These are phyloP conservation scores for Coleophoma crateriformis DNA, from an alignment of 2,329 filamentous ascomycete species.

Conservation along the genomic window DNA sequence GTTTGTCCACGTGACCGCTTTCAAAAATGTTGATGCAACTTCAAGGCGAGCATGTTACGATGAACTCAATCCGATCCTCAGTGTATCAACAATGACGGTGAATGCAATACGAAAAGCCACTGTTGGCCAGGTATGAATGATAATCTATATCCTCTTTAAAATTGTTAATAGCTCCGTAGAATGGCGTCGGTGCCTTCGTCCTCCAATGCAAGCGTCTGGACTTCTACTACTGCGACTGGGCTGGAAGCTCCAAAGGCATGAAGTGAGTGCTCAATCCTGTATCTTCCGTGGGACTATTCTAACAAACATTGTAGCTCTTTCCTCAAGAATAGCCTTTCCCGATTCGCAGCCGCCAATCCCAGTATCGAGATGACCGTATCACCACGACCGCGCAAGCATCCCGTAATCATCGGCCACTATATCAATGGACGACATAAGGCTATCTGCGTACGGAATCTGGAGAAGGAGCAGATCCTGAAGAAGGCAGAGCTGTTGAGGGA, in stretches of 20 bases:
- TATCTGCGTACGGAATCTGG: constrained; percentile 83
- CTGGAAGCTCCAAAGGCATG: constrained; percentile 90
- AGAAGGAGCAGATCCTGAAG: constrained; percentile 71
- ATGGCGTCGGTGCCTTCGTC: constrained; percentile 95
- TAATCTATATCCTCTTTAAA: too few relatives aligned
- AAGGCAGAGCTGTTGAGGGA: constrained; percentile 72
- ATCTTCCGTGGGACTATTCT: background rate
- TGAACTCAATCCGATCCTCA: background rate
- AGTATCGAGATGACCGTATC: constrained; percentile 89
- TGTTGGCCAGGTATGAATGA: constrained; percentile 41
- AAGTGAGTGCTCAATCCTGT: constrained; percentile 52
- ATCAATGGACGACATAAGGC: constrained; percentile 85
- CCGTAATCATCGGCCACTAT: constrained; percentile 83
- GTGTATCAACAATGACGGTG: constrained; percentile 39
- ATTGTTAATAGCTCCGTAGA: constrained; percentile 45
- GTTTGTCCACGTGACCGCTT: constrained; percentile 3
- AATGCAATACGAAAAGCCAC: constrained; percentile 47
- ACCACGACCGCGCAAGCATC: constrained; percentile 84
- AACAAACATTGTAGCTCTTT: constrained; percentile 54
- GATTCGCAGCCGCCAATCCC: constrained; percentile 77
- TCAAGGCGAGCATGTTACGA: background rate
- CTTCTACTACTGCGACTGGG: constrained; percentile 96
- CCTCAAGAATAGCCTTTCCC: constrained; percentile 68
- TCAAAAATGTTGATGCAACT: background rate
- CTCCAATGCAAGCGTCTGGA: constrained; percentile 94